Conservation (phyloP, 257 asterid species). For the Plectranthus barbatus region DNA sequence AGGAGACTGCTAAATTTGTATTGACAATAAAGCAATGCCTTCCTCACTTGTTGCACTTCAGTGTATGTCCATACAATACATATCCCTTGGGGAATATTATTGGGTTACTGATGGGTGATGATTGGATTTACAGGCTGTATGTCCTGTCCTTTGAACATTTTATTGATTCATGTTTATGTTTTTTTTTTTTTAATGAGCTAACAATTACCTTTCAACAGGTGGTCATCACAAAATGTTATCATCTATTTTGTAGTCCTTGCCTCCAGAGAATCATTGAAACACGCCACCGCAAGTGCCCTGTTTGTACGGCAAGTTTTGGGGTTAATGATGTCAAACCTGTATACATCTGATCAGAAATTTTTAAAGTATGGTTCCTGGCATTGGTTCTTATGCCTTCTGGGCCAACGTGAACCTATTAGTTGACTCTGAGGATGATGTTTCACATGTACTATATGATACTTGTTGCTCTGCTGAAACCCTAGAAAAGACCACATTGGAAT, state of each 20-base stretch:
- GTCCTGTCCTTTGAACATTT: not conserved
- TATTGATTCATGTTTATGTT: not conserved
- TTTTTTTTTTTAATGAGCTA: not conserved
- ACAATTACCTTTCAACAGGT: constrained; percentile 47
- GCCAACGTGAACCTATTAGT: constrained; percentile 6
- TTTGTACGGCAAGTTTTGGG: constrained; percentile 78
- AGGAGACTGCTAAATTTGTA: not conserved
- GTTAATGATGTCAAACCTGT: constrained; percentile 83
- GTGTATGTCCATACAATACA: not conserved
- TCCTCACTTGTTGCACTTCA: not conserved
- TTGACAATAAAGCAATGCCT: not conserved
- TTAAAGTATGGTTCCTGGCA: not conserved
- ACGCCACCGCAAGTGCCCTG: constrained; percentile 94
- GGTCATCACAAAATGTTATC: constrained; percentile 89
- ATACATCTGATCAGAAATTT: constrained; percentile 57
- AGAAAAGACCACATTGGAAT: constrained; percentile 10
- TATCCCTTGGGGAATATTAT: not conserved
- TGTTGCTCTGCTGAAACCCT: constrained; percentile 19
- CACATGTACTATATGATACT: constrained; percentile 15
- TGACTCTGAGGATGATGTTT: constrained; percentile 15
- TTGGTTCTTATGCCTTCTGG: constrained; percentile 5
- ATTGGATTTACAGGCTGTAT: not conserved
- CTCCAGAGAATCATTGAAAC: constrained; percentile 58
- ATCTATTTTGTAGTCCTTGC: constrained; percentile 89
- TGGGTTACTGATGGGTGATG: not conserved